These are phyloP conservation scores for Syncephalis plumigaleata DNA, from an alignment of 371 early-diverging fungal species.

Conservation along the genomic window DNA sequence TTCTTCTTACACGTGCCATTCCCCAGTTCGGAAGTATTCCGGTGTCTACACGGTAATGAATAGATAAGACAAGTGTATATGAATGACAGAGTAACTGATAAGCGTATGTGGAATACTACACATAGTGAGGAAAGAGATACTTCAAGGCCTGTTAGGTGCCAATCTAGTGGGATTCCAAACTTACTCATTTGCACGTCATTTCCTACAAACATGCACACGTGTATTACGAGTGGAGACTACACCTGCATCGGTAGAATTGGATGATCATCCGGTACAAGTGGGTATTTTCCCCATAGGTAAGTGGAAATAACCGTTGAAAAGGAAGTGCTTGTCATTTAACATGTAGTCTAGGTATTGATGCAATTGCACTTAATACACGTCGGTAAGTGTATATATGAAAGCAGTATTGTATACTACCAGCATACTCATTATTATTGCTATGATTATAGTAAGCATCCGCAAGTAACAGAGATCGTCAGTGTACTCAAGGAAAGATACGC, in stretches of 20 bases:
- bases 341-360: slow-evolving; percentile 21
- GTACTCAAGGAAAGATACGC: slow-evolving; percentile 61
- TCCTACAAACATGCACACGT: slow-evolving; percentile 70
- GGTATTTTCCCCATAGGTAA: slow-evolving; percentile 91
- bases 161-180: slow-evolving; percentile 81
- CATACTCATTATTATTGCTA: not conserved
- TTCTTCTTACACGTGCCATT: slow-evolving; percentile 95
- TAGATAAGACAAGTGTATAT: slow-evolving; percentile 7
- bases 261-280: slow-evolving; percentile 60
- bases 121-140: slow-evolving; percentile 50
- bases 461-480: slow-evolving; percentile 51
- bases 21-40: slow-evolving; percentile 83
- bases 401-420: slow-evolving; percentile 4
- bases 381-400: slow-evolving; percentile 17
- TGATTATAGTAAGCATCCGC: slow-evolving; percentile 22
- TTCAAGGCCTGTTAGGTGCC: slow-evolving; percentile 72
- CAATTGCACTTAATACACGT: slow-evolving; percentile 35
- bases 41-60: slow-evolving; percentile 62
- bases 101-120: too few species aligned
- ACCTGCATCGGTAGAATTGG: slow-evolving; percentile 63
- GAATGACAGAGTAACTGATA: not conserved
- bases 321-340: not conserved
- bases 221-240: slow-evolving; percentile 68
- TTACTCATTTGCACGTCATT: slow-evolving; percentile 86
- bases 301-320: slow-evolving; percentile 14